phyloP scores from a whole-genome alignment of 768 basidiomycete genomes.

The Leucocoprinus leucothites region DNA sequence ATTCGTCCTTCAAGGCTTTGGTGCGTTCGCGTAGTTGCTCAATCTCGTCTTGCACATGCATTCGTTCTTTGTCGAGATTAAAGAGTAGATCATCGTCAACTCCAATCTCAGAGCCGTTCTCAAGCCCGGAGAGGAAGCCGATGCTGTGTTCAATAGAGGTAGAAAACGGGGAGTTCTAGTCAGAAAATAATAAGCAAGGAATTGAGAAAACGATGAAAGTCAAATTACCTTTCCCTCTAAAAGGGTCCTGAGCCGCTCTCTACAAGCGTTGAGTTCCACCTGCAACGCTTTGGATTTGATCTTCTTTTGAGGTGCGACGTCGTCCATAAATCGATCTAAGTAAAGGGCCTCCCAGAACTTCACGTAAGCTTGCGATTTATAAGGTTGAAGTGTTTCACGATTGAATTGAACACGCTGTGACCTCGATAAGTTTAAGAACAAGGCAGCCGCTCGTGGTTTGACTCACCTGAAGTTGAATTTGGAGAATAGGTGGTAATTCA shows the following conservation, averaged over 20 bases:
- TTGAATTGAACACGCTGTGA: constrained; percentile 90
- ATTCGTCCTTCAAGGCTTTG: constrained; percentile 54
- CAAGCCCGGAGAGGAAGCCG: constrained; percentile 54
- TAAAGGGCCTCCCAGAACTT: constrained; percentile 84
- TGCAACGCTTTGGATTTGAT: constrained; percentile 69
- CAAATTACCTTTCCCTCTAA: constrained; percentile 65
- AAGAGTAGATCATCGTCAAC: constrained; percentile 57
- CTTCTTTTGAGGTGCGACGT: constrained; percentile 68
- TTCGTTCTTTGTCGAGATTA: constrained; percentile 52
- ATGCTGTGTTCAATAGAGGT: constrained; percentile 52
- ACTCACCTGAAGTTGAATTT: constrained; percentile 89
- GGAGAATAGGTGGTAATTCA: constrained; percentile 85
- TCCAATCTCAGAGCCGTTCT: constrained; percentile 40
- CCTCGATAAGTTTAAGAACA: constrained; percentile 8
- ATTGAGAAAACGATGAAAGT: not conserved
- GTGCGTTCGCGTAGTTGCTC: constrained; percentile 49
- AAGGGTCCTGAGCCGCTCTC: constrained; percentile 67
- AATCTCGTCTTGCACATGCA: constrained; percentile 51
- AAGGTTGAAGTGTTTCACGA: constrained; percentile 83
- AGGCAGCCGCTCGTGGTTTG: not conserved
- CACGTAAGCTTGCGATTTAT: constrained; percentile 95
- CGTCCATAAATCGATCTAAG: constrained; percentile 90
- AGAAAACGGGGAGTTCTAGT: constrained; percentile 59
- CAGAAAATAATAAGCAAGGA: constrained; percentile 6
- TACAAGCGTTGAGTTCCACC: constrained; percentile 53